These are phyloP conservation scores for Barnettozyma pratensis DNA, from an alignment of 805 yeast species.

Conservation along the genomic window DNA sequence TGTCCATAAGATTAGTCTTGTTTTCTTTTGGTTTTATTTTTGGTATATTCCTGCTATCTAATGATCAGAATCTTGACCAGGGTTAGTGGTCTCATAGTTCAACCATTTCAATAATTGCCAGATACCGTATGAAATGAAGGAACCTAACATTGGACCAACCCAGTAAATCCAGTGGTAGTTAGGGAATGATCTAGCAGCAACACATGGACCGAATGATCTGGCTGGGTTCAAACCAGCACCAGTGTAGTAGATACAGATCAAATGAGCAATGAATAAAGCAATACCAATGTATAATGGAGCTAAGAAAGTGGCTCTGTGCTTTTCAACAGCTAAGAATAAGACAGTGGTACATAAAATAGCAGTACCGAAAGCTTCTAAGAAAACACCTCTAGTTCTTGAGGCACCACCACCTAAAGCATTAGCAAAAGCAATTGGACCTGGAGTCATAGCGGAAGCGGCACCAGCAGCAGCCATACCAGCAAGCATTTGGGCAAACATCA, in stretches of 20 bases:
- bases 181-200: slow-evolving; percentile 72
- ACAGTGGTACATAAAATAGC: slow-evolving; percentile 70
- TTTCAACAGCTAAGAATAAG: slow-evolving; percentile 78
- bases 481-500: slow-evolving; percentile 64
- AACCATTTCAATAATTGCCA: slow-evolving; percentile 63
- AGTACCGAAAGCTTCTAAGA: slow-evolving; percentile 80
- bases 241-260: slow-evolving; percentile 75
- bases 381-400: slow-evolving; percentile 70
- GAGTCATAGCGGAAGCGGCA: slow-evolving; percentile 80
- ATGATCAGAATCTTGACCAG: slow-evolving; percentile 59
- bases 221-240: slow-evolving; percentile 95
- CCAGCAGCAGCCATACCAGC: slow-evolving; percentile 94
- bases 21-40: too few relatives aligned
- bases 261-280: slow-evolving; percentile 75
- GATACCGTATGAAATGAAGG: slow-evolving; percentile 58
- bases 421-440: slow-evolving; percentile 68
- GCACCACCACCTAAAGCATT: slow-evolving; percentile 69
- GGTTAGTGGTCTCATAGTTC: slow-evolving; percentile 64
- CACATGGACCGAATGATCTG: slow-evolving; percentile 78
- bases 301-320: slow-evolving; percentile 65
- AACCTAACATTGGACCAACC: slow-evolving; percentile 81
- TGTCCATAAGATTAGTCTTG: too few relatives aligned
- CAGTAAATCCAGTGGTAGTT: slow-evolving; percentile 87
- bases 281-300: slow-evolving; percentile 85
- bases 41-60: not conserved